A percentile compares a stretch with the other conserved stretches of the same genome.
phyloP scores from a whole-genome alignment of 2,329 filamentous ascomycete species.

The Ophiostoma australiae region DNA sequence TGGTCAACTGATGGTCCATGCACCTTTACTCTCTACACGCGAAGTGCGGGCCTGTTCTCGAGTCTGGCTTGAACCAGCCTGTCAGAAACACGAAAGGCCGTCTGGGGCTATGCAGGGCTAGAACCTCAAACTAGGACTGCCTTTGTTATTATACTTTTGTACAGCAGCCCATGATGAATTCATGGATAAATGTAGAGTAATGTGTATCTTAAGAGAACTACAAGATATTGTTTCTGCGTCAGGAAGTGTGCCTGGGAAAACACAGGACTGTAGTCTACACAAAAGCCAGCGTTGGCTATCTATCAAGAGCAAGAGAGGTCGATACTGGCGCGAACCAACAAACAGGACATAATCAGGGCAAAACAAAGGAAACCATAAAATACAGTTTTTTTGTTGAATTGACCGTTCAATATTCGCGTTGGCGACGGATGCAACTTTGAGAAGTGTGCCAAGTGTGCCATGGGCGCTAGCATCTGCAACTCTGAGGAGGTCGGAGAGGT shows the following conservation, averaged over 20 bases:
- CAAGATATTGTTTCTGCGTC: neutral
- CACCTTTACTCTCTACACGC: neutral
- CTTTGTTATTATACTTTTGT: neutral
- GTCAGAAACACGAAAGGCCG: neutral
- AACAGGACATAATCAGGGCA: neutral
- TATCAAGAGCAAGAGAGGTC: neutral
- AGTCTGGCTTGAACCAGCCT: neutral
- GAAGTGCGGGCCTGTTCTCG: neutral
- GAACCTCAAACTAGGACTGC: neutral
- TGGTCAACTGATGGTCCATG: neutral
- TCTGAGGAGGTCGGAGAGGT: constrained; percentile 1
- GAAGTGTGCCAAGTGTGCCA: neutral
- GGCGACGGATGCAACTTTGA: neutral
- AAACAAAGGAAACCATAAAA: neutral
- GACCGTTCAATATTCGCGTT: neutral
- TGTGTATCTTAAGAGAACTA: neutral
- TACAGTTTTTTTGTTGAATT: neutral
- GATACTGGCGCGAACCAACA: neutral
- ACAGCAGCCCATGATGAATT: neutral
- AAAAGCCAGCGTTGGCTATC: neutral
- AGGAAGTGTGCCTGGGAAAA: neutral
- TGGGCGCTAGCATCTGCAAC: neutral
- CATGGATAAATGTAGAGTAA: neutral
- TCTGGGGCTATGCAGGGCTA: constrained; percentile 4
- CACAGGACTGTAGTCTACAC: neutral